Percentiles rank a stretch among this genome's conserved stretches.
Conservation (phyloP, 208 protist species). For the Acanthamoeba quina region DNA sequence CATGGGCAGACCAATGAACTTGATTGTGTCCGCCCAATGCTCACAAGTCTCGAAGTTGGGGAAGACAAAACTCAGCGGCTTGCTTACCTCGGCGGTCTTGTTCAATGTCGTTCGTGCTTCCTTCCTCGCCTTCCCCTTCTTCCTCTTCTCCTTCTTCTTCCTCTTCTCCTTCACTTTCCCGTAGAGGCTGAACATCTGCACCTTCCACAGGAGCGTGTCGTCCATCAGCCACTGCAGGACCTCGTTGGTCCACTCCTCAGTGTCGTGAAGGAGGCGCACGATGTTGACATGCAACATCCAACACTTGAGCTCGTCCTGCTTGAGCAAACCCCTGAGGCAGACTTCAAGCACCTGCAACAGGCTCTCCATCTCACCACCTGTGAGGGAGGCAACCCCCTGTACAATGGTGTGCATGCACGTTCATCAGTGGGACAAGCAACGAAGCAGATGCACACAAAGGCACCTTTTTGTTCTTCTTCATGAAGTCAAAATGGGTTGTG, state of each 20-base stretch:
- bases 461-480: background rate
- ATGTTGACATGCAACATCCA: background rate
- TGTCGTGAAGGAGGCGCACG: background rate
- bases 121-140: background rate
- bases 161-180: background rate
- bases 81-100: background rate
- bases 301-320: background rate
- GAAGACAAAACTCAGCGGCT: background rate
- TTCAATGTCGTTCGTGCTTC: background rate
- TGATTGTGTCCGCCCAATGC: background rate
- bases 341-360: background rate
- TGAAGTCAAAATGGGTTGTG: background rate
- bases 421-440: background rate
- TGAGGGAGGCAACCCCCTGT: background rate
- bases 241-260: background rate
- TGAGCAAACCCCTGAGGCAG: background rate
- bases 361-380: constrained; percentile 4
- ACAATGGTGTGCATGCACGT: too few species aligned
- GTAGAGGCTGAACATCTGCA: too few species aligned
- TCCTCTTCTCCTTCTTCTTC: background rate
- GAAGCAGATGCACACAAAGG: background rate
- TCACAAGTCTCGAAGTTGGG: constrained; percentile 10
- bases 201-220: too few species aligned
- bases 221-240: background rate
- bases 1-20: background rate